A percentile compares a stretch with the other conserved stretches of the same genome.
Evolutionary conservation across 2,329 filamentous ascomycete species (phyloP).

Genomic region (Alternaria sp.): DNA sequence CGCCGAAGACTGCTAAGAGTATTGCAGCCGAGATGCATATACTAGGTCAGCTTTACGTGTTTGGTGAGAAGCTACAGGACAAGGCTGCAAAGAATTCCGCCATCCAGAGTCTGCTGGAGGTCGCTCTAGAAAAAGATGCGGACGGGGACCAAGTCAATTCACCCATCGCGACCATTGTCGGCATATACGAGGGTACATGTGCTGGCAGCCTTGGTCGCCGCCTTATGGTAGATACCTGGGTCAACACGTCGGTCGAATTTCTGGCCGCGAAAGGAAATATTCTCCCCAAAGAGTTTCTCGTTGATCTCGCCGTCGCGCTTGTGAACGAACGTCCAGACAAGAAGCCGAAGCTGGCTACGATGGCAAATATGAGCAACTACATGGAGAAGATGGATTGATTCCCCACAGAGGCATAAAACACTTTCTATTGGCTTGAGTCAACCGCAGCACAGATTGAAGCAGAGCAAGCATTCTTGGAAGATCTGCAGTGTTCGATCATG

Average conservation of each 20-base stretch:
- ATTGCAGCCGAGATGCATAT: no score
- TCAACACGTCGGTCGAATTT: rapidly evolving
- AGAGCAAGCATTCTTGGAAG: no score
- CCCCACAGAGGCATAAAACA: rapidly evolving
- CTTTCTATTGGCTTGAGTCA: no score
- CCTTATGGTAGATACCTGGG: not conserved
- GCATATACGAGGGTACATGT: not conserved
- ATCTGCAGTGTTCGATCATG: no score
- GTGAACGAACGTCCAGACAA: not conserved
- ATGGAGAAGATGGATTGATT: not conserved
- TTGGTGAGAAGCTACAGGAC: not conserved
- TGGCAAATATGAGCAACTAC: not conserved
- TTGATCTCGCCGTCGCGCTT: not conserved
- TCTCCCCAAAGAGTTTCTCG: not conserved
- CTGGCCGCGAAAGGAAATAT: rapidly evolving
- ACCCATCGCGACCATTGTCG: no score
- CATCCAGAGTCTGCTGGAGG: not conserved
- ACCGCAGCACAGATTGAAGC: no score
- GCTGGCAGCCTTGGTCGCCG: not conserved
- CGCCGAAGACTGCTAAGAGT: no score
- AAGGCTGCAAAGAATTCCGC: not conserved
- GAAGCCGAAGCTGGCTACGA: not conserved
- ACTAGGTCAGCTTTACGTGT: not conserved
- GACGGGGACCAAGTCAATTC: no score
- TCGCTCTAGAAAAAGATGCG: no score